Evolutionary conservation across 352 stramenopile genomes (phyloP).

Genomic region (Pythium folliculosum): DNA sequence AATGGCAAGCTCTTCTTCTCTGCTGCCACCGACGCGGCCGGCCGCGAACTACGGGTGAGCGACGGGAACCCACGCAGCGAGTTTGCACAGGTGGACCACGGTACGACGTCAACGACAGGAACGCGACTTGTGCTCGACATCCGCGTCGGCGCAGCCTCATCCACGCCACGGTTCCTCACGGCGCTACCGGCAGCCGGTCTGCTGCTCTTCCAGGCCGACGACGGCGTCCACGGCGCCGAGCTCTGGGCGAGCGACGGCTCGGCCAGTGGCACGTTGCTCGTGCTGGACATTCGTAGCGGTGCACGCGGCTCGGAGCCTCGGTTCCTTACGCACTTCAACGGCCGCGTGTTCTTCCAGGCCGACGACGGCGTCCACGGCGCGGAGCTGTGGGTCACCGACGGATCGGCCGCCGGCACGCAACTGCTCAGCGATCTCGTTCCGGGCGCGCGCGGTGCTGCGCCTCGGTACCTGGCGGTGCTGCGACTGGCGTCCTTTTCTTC

Average conservation of each 20-base stretch:
- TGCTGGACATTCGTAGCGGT: conserved; percentile 67
- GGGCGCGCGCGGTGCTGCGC: conserved; percentile 46
- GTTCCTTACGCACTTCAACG: conserved; percentile 53
- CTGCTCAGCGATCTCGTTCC: conserved; percentile 64
- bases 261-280: conserved; percentile 41
- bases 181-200: conserved; percentile 23
- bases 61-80: conserved; percentile 41
- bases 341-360: conserved; percentile 73
- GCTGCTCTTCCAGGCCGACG: conserved; percentile 84
- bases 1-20: conserved; percentile 56
- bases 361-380: conserved; percentile 72
- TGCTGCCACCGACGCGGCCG: conserved; percentile 36
- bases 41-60: conserved; percentile 65
- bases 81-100: conserved; percentile 32
- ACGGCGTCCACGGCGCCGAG: conserved; percentile 78
- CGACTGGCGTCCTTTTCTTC: conserved; percentile 7
- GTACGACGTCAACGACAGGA: conserved; percentile 15
- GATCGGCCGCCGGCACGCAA: conserved; percentile 42
- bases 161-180: conserved; percentile 53
- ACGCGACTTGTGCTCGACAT: conserved; percentile 70
- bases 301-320: conserved; percentile 41
- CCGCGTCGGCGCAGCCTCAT: conserved; percentile 41
- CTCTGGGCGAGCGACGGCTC: conserved; percentile 80
- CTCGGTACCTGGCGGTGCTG: conserved; percentile 50
- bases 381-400: conserved; percentile 83